Evolutionary conservation across 176 grass and related monocot species (phyloP), one percentile per base, ranked within the genome.

Genomic region (barley (Hordeum vulgare)): DNA sequence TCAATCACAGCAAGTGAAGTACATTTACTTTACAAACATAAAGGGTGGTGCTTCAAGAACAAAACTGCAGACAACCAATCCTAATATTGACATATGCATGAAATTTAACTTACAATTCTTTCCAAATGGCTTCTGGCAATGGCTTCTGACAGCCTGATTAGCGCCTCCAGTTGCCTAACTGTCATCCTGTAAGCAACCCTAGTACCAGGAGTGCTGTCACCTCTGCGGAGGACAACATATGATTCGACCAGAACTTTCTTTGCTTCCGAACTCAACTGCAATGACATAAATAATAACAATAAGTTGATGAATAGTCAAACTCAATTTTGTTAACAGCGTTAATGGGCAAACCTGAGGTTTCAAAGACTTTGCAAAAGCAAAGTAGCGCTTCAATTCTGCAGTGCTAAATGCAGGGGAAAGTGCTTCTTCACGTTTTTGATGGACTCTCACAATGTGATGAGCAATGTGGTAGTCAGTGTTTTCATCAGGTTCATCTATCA

Each of bases 401-500:
- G 91, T 99, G 70, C 83, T 90, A 87, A 99, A 99, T 87, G 93
- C 83, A 40, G 93, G 96, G 49, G 96, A 85, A 65, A 99, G 93
- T 64, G 96, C 96, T 81, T 95, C 91, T 85, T 96, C 96, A 25
- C 81, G 85, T 85, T 94, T 99, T 76, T 99, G 96, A 91, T 94
- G 96, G 78, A 99, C 93, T 85, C 96, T 93, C 85, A 99, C 93
- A 62, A 99, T 96, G 80, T 99, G 96, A 87, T 99, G 93, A 82
- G 96, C 96, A 78, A 99, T 96, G 75, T 99, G 89, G 83, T 99
- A 99, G 68, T 99, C 96, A 57, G 89, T 99, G 75, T 85, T 99
- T 84, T 99, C 96, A 61, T 99, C 96, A 67, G 96, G 96, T 69
- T 99, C 96, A 83, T 99, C 96, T 2, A 99, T 96, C 96, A 99